Evolutionary conservation across 2,329 filamentous ascomycete genomes (phyloP), one percentile per base, ranked within the genome.

Genomic region (Microdochium bolleyi): DNA sequence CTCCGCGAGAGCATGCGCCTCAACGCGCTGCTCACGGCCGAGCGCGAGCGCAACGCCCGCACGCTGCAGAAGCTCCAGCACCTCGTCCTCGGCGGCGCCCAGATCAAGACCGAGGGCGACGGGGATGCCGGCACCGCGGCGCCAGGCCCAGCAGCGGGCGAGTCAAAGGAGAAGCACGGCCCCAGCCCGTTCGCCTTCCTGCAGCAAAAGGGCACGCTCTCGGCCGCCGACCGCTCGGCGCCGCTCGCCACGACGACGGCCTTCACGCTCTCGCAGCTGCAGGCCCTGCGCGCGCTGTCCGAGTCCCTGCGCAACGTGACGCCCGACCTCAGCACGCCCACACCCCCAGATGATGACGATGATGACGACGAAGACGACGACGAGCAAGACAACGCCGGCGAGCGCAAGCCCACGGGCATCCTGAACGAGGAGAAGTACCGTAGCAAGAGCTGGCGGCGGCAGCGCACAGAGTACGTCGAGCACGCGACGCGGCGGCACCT

Each of bases 381-480:
- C 49, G 68, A 75, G 56, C 56, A 63, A 44, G 56, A 60, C 57
- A 57, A 64, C 50, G 54, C 60, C n/a, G 61, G 61, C 2, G 61
- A 63, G 7, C 24, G 24, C n/a, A 19, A 10, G 21, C 44, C 44
- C 19, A 16, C 7, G 4, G 9, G 16, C 16, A 19, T 19, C 16
- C 19, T 46, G 4, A 63, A 67, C 10, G 65, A 67, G 5, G 62
- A 41, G n/a, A 30, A 19, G 46, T 62, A 16, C 62, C 69, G 55
- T 19, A 63, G 74, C 51, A 75, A 77, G 63, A 78, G 78, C 48
- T 88, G 83, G 73, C 79, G 84, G 38, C 79, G 84, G 51, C 84
- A 94, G 66, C 77, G 92, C 55, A 77, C 86, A 53, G 80, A 87
- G 58, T 97, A 97, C 66, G 84, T 97, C 49, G 92, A 96, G 70